These are phyloP conservation scores for Vitis amurensis DNA, from an alignment of 164 flowering plant species.

Conservation along the genomic window DNA sequence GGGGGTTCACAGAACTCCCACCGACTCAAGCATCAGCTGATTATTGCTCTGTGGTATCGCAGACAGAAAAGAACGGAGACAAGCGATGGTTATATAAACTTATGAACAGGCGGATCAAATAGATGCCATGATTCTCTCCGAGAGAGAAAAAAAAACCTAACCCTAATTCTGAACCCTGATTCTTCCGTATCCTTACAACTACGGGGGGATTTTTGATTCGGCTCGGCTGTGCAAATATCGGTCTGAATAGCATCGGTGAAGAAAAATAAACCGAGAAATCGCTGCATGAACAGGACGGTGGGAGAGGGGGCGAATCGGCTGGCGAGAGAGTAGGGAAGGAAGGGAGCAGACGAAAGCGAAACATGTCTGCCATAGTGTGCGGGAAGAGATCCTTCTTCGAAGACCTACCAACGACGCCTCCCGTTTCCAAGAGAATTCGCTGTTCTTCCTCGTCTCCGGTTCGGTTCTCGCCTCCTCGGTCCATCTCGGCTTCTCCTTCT, in stretches of 20 bases:
- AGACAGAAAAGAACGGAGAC: background rate
- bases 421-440: constrained; percentile 48
- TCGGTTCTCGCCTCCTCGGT: constrained; percentile 35
- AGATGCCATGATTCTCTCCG: too few species aligned
- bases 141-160: background rate
- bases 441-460: constrained; percentile 42
- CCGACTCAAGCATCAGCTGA: background rate
- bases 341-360: constrained; percentile 18
- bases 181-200: too few species aligned
- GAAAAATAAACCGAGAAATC: background rate
- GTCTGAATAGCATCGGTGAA: too few species aligned
- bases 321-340: constrained; percentile 3
- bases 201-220: too few species aligned
- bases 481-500: constrained; percentile 13
- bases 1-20: background rate
- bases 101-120: too few species aligned
- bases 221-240: too few species aligned
- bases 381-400: constrained; percentile 69
- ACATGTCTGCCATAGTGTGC: constrained; percentile 62
- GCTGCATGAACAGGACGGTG: constrained; percentile 11
- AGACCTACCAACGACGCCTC: constrained; percentile 33
- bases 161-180: too few species aligned
- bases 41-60: background rate
- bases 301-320: constrained; percentile 5
- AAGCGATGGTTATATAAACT: too few species aligned